phyloP scores from a whole-genome alignment of 805 yeast species.

The Ogataea philodendri region DNA sequence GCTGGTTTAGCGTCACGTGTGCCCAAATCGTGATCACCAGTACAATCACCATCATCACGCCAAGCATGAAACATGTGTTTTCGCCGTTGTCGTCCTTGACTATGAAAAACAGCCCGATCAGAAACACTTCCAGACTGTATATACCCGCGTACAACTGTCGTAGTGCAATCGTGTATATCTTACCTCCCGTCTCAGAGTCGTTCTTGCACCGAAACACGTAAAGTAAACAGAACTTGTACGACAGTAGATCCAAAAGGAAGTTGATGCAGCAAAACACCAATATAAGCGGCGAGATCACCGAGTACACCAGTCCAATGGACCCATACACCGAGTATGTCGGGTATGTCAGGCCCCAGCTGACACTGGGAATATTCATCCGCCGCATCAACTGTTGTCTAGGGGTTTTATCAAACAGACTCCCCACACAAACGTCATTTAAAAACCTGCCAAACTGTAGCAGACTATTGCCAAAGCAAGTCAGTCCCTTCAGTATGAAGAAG shows the following conservation, averaged over 20 bases:
- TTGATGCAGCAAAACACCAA: slow-evolving; percentile 57
- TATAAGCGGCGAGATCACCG: slow-evolving; percentile 77
- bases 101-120: slow-evolving; percentile 72
- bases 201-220: slow-evolving; percentile 53
- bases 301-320: slow-evolving; percentile 74
- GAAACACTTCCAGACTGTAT: slow-evolving; percentile 74
- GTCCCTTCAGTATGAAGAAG: slow-evolving; percentile 69
- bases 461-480: slow-evolving; percentile 72
- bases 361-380: slow-evolving; percentile 41
- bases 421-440: slow-evolving; percentile 36
- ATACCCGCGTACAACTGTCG: slow-evolving; percentile 78
- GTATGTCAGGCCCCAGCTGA: slow-evolving; percentile 76
- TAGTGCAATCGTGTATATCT: slow-evolving; percentile 69
- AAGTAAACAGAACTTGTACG: slow-evolving; percentile 68
- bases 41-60: slow-evolving; percentile 47
- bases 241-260: slow-evolving; percentile 54
- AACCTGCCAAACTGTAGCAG: slow-evolving; percentile 60
- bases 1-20: slow-evolving; percentile 50
- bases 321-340: slow-evolving; percentile 77
- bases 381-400: slow-evolving; percentile 58
- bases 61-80: slow-evolving; percentile 46
- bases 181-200: slow-evolving; percentile 65
- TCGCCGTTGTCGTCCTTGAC: slow-evolving; percentile 50
- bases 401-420: slow-evolving; percentile 46
- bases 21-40: slow-evolving; percentile 54